A percentile compares a stretch with the other conserved stretches of the same genome.
These are phyloP conservation scores for Mortierella sp. DNA, from an alignment of 371 early-diverging fungal species.

Conservation along the genomic window DNA sequence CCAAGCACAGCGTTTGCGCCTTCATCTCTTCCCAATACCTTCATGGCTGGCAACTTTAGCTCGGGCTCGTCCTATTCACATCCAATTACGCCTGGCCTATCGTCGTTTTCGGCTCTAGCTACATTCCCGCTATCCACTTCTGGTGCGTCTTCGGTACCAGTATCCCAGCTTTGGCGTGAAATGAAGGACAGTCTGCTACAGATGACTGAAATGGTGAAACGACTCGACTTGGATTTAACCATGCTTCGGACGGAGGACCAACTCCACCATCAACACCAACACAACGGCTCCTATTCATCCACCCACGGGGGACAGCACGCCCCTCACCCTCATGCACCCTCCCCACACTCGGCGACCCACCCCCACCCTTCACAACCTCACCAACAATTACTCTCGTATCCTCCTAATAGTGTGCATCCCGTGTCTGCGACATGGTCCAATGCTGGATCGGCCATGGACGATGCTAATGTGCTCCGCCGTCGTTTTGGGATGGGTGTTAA, in stretches of 20 bases:
- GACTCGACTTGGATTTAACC: conserved; percentile 39
- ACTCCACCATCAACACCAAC: conserved; percentile 7
- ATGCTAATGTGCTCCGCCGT: conserved; percentile 24
- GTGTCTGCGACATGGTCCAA: conserved; percentile 12
- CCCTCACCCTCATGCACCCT: conserved; percentile 13
- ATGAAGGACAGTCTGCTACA: conserved; percentile 44
- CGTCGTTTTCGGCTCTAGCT: conserved; percentile 5
- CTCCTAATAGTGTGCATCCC: conserved; percentile 11
- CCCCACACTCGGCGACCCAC: conserved; percentile 14
- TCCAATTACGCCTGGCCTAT: conserved; percentile 13
- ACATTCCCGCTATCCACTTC: conserved; percentile 12
- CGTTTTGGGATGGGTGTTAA: conserved; percentile 43
- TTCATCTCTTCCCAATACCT: conserved; percentile 29
- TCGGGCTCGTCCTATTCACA: conserved; percentile 12
- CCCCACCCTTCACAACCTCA: conserved; percentile 24
- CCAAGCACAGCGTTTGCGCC: conserved; percentile 7
- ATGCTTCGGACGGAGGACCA: conserved; percentile 45
- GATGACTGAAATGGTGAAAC: conserved; percentile 52
- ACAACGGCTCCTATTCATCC: neutral
- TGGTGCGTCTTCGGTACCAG: conserved; percentile 8
- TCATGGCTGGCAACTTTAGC: neutral
- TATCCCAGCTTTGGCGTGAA: conserved; percentile 42
- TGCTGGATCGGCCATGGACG: conserved; percentile 14
- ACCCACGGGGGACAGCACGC: conserved; percentile 17
- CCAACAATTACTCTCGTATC: neutral